Conservation (phyloP, 2,329 filamentous ascomycete genomes). For the Teratosphaeria nubilosa region DNA sequence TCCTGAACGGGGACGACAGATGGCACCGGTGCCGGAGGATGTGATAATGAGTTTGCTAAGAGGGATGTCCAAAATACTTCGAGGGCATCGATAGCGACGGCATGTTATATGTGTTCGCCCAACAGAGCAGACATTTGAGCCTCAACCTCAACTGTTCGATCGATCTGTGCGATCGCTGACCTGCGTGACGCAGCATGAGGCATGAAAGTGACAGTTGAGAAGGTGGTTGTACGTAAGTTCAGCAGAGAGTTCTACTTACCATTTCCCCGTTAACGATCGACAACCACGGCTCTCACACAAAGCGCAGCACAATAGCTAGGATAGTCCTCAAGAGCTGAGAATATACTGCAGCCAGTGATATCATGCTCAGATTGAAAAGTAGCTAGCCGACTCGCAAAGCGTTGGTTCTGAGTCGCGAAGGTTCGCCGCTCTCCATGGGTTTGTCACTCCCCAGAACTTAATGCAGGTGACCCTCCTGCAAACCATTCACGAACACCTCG, state of each 20-base stretch:
- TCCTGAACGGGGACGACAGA: neutral
- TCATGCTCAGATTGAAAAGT: neutral
- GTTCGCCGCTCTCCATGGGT: neutral
- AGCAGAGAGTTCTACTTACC: neutral
- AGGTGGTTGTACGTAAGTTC: neutral
- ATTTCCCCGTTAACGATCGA: neutral
- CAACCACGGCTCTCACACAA: neutral
- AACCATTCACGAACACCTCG: neutral
- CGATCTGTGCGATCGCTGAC: neutral
- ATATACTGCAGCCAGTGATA: neutral
- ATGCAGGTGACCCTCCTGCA: neutral
- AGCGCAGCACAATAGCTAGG: neutral
- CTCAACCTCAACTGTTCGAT: neutral
- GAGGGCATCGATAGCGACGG: neutral
- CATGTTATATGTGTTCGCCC: neutral
- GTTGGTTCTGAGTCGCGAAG: neutral
- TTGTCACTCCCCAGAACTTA: neutral
- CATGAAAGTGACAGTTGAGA: neutral
- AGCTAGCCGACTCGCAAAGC: neutral
- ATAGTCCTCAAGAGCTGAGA: neutral
- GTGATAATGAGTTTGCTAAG: neutral
- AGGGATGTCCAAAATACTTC: neutral
- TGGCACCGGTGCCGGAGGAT: neutral
- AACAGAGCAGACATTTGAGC: neutral
- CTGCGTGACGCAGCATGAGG: neutral